phyloP scores from a whole-genome alignment of 495 filamentous ascomycete species.

The Lepraria neglecta region DNA sequence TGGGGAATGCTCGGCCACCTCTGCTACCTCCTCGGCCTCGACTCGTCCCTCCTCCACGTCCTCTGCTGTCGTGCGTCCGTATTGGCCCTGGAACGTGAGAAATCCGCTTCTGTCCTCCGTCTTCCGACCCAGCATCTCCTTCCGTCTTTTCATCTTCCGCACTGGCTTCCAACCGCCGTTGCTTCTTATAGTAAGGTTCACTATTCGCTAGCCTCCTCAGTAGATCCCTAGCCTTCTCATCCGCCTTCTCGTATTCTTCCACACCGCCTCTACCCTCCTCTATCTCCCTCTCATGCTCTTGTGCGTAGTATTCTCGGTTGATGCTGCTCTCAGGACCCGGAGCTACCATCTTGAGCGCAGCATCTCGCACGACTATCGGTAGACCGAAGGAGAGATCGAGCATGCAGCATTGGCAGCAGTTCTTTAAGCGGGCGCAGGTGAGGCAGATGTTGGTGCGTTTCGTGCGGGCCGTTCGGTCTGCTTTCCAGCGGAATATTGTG shows the following conservation, averaged over 20 bases:
- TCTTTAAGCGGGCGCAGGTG: conserved; percentile 91
- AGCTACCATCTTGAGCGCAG: conserved; percentile 94
- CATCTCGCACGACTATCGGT: conserved; percentile 88
- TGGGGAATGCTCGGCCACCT: conserved; percentile 57
- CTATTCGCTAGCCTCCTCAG: conserved; percentile 78
- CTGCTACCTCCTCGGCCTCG: conserved; percentile 47
- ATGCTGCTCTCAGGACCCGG: conserved; percentile 84
- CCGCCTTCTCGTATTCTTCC: conserved; percentile 91
- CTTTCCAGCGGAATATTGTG: conserved; percentile 92
- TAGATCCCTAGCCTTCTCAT: conserved; percentile 89
- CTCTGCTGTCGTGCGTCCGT: conserved; percentile 53
- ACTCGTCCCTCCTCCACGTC: conserved; percentile 44
- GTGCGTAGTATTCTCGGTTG: conserved; percentile 95
- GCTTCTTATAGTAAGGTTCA: conserved; percentile 88
- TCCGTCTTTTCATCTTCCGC: conserved; percentile 38
- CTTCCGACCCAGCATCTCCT: conserved; percentile 39
- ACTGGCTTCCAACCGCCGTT: conserved; percentile 57
- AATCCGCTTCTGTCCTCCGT: conserved; percentile 36
- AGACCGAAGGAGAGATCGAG: conserved; percentile 91
- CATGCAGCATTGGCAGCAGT: conserved; percentile 99
- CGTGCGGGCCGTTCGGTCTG: conserved; percentile 76
- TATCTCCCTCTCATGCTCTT: conserved; percentile 91
- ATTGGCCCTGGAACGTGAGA: conserved; percentile 50
- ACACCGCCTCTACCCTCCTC: conserved; percentile 79
- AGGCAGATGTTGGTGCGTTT: conserved; percentile 88